Evolutionary conservation across 2,329 filamentous ascomycete species (phyloP).

Genomic region (Huntiella abstrusa): DNA sequence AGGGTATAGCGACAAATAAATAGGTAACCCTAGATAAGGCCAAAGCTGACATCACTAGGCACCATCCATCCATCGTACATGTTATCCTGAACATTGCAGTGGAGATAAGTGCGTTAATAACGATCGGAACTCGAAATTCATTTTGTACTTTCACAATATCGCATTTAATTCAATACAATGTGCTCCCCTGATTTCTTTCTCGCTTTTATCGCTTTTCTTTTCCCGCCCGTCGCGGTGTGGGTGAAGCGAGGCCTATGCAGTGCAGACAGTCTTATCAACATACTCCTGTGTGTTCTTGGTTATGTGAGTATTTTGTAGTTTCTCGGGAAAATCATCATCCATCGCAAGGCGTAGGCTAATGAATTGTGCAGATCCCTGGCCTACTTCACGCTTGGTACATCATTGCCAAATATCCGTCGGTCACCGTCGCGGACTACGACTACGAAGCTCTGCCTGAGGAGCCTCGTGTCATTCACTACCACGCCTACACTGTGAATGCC

Average conservation of each 20-base stretch:
- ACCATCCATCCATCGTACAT: neutral
- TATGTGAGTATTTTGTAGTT: conserved; percentile 27
- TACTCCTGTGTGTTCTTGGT: conserved; percentile 66
- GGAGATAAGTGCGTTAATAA: neutral
- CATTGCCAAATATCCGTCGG: conserved; percentile 73
- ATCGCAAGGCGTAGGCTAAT: neutral
- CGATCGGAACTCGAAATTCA: neutral
- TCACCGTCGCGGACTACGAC: conserved; percentile 35
- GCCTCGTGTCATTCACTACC: conserved; percentile 14
- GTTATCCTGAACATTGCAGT: neutral
- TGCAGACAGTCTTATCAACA: conserved; percentile 85
- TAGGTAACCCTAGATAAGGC: neutral
- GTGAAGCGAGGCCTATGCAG: conserved; percentile 88
- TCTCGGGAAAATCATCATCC: neutral
- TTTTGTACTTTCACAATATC: neutral
- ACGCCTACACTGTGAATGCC: conserved; percentile 30
- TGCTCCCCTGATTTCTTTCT: conserved; percentile 39
- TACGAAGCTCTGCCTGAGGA: conserved; percentile 44
- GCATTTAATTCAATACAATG: neutral
- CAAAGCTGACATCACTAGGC: neutral
- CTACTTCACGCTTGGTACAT: conserved; percentile 97
- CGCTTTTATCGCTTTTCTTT: conserved; percentile 42
- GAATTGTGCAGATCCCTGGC: conserved; percentile 44
- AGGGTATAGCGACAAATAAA: neutral
- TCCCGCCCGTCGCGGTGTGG: conserved; percentile 64